These are phyloP conservation scores for Yamadazyma jaroonii DNA, from an alignment of 1,139 yeast species.

Conservation along the genomic window DNA sequence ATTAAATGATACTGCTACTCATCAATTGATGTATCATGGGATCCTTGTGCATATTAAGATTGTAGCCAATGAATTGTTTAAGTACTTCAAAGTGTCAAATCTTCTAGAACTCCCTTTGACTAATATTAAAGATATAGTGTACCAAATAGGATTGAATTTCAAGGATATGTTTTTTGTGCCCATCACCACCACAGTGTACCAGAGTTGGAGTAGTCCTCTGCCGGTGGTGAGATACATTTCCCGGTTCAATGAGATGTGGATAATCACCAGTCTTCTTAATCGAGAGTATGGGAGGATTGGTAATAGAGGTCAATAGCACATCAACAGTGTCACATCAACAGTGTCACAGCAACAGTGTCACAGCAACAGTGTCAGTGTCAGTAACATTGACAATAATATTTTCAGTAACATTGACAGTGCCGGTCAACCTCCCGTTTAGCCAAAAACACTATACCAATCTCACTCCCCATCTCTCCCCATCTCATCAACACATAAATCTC, in stretches of 20 bases:
- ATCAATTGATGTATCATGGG: slow-evolving; percentile 4
- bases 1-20: slow-evolving; percentile 1
- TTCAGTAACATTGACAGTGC: too few relatives aligned
- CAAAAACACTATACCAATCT: too few relatives aligned
- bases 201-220: neutral
- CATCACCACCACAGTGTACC: neutral
- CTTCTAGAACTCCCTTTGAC: slow-evolving; percentile 13
- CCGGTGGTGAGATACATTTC: slow-evolving; percentile 9
- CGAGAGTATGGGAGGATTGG: too few relatives aligned
- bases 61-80: slow-evolving; percentile 4
- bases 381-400: too few relatives aligned
- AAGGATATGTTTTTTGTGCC: slow-evolving; percentile 15
- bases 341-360: too few relatives aligned
- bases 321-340: too few relatives aligned
- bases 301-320: too few relatives aligned
- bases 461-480: too few relatives aligned
- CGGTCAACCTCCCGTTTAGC: too few relatives aligned
- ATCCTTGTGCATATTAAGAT: slow-evolving; percentile 4
- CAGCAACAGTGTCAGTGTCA: too few relatives aligned
- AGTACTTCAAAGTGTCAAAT: slow-evolving; percentile 4
- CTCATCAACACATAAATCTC: too few relatives aligned
- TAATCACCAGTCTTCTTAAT: slow-evolving; percentile 11
- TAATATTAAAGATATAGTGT: slow-evolving; percentile 12
- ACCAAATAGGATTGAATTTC: slow-evolving; percentile 12
- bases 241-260: slow-evolving; percentile 16